phyloP scores from a whole-genome alignment of 495 filamentous ascomycete genomes.

The Xylaria nigripes region DNA sequence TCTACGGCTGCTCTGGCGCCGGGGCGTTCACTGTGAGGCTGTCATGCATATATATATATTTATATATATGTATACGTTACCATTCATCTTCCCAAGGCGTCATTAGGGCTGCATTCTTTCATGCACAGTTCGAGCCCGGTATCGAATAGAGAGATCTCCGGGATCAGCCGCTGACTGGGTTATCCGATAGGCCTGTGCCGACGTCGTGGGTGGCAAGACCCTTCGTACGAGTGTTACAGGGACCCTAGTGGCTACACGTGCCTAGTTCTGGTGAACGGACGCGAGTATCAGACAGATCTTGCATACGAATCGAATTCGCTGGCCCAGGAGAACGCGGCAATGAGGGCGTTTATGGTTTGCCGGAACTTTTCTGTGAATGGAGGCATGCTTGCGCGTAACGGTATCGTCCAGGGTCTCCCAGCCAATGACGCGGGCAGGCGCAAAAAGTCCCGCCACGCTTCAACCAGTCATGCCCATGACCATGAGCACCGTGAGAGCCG shows the following conservation, averaged over 20 bases:
- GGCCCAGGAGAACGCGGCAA: constrained; percentile 90
- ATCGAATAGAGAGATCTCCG: constrained; percentile 23
- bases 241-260: constrained; percentile 71
- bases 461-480: constrained; percentile 33
- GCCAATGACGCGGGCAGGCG: constrained; percentile 47
- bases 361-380: constrained; percentile 98
- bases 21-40: constrained; percentile 34
- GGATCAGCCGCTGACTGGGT: constrained; percentile 38
- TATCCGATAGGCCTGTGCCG: constrained; percentile 77
- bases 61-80: constrained; percentile 36
- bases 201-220: constrained; percentile 91
- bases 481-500: constrained; percentile 29
- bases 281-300: constrained; percentile 91
- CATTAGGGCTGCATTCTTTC: constrained; percentile 26
- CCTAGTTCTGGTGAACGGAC: constrained; percentile 89
- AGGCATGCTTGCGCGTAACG: constrained; percentile 77
- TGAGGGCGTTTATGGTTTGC: constrained; percentile 96
- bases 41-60: constrained; percentile 41
- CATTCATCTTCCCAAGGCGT: constrained; percentile 27
- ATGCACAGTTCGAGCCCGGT: constrained; percentile 21
- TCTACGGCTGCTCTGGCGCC: constrained; percentile 14
- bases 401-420: constrained; percentile 79
- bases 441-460: constrained; percentile 39
- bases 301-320: constrained; percentile 70
- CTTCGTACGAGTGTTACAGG: constrained; percentile 75